Evolutionary conservation across 2,329 filamentous ascomycete species (phyloP).

Genomic region (Talaromyces verruculosus): DNA sequence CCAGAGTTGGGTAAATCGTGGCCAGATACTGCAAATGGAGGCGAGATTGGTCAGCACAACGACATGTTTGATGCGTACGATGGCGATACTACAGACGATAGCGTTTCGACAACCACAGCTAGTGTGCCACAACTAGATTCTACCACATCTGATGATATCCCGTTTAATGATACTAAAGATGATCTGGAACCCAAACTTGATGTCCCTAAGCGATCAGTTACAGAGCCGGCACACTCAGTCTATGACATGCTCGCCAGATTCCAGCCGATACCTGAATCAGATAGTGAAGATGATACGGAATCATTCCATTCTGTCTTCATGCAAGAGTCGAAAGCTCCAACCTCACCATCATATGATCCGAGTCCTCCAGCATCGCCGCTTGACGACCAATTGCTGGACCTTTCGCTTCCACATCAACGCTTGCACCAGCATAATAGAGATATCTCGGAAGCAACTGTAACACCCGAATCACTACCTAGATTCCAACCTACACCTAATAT

Average conservation of each 20-base stretch:
- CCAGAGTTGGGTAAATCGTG: conserved; percentile 24
- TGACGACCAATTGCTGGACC: conserved; percentile 24
- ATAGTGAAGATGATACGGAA: conserved; percentile 36
- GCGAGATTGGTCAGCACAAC: conserved; percentile 26
- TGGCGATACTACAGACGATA: conserved; percentile 35
- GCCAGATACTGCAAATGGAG: conserved; percentile 21
- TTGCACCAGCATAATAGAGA: conserved; percentile 29
- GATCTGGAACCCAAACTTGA: conserved; percentile 22
- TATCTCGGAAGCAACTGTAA: conserved; percentile 32
- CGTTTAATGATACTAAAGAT: conserved; percentile 22
- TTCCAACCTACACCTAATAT: background rate
- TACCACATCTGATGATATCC: conserved; percentile 20
- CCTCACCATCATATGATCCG: conserved; percentile 24
- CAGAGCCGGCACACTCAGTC: conserved; percentile 36
- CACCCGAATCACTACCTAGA: conserved; percentile 24
- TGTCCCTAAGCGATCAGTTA: conserved; percentile 27
- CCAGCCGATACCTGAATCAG: conserved; percentile 32
- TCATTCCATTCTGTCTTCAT: conserved; percentile 45
- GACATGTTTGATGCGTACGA: conserved; percentile 38
- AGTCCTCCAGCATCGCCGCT: conserved; percentile 26
- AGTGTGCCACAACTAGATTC: conserved; percentile 19
- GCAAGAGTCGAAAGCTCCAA: conserved; percentile 21
- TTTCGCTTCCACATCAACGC: conserved; percentile 5
- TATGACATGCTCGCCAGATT: conserved; percentile 42
- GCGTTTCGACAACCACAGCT: conserved; percentile 28